phyloP scores from a whole-genome alignment of 2,329 filamentous ascomycete genomes.

The Tolypocladium ovalisporum region DNA sequence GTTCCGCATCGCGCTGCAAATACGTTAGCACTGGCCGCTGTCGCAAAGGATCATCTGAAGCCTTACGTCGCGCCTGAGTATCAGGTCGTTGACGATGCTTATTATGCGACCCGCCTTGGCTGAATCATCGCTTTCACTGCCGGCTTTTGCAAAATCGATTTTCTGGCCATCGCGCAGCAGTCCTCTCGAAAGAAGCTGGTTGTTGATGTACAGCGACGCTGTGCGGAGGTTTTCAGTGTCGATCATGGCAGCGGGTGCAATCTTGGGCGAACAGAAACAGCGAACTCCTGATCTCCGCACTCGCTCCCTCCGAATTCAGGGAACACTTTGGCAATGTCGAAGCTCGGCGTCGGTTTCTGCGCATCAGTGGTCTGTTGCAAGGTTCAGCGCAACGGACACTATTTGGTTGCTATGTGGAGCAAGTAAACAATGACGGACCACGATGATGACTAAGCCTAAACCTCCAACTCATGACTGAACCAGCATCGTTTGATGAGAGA shows the following conservation, averaged over 20 bases:
- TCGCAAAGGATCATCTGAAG: not conserved
- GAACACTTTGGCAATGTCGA: not conserved
- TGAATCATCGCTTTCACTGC: conserved; percentile 43
- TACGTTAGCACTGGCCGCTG: conserved; percentile 5
- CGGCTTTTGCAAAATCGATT: conserved; percentile 74
- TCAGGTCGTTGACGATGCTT: conserved; percentile 86
- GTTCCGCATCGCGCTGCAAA: conserved; percentile 71
- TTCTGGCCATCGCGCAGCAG: conserved; percentile 55
- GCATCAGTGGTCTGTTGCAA: not conserved
- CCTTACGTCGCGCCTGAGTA: conserved; percentile 74
- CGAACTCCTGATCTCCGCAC: not conserved
- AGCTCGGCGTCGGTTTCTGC: not conserved
- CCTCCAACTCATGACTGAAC: not conserved
- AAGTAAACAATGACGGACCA: conserved; percentile 25
- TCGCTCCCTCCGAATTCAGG: not conserved
- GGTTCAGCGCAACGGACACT: not conserved
- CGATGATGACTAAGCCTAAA: conserved; percentile 12
- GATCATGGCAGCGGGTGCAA: conserved; percentile 28
- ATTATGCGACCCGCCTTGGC: conserved; percentile 79
- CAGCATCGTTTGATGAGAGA: not conserved
- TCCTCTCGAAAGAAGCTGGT: conserved; percentile 56
- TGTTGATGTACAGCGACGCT: conserved; percentile 63
- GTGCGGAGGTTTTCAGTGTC: conserved; percentile 53
- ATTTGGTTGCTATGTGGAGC: conserved; percentile 24
- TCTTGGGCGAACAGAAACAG: not conserved